phyloP scores from a whole-genome alignment of 208 protist genomes.

The Leishmania lainsoni region DNA sequence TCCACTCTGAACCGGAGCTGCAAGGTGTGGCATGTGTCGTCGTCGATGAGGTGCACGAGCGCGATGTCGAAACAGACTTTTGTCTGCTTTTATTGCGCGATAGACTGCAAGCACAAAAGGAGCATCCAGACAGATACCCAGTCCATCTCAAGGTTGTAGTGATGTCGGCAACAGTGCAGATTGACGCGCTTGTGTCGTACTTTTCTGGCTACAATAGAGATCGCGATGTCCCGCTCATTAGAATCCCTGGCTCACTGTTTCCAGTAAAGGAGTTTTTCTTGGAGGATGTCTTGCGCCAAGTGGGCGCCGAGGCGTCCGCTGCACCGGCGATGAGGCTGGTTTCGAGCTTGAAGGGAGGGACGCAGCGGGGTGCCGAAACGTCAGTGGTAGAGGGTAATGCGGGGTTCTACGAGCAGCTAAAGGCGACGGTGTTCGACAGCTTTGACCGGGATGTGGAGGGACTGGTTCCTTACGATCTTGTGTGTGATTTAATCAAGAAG shows the following conservation, averaged over 20 bases:
- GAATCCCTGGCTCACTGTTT: slow-evolving; percentile 85
- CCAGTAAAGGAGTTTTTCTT: slow-evolving; percentile 86
- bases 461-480: slow-evolving; percentile 74
- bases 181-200: slow-evolving; percentile 74
- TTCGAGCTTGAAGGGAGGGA: slow-evolving; percentile 5
- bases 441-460: slow-evolving; percentile 57
- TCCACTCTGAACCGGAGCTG: slow-evolving; percentile 93
- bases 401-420: slow-evolving; percentile 60
- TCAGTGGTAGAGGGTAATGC: slow-evolving; percentile 11
- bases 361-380: not conserved
- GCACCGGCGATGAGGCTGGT: slow-evolving; percentile 43
- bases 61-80: slow-evolving; percentile 87
- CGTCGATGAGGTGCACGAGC: slow-evolving; percentile 91
- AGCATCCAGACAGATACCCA: slow-evolving; percentile 40
- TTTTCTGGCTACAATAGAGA: slow-evolving; percentile 46
- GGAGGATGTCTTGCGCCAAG: slow-evolving; percentile 76
- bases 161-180: slow-evolving; percentile 95
- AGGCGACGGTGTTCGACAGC: slow-evolving; percentile 55
- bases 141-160: slow-evolving; percentile 96
- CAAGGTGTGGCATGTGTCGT: slow-evolving; percentile 79
- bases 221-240: slow-evolving; percentile 56
- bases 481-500: slow-evolving; percentile 64
- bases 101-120: slow-evolving; percentile 53
- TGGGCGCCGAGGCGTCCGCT: slow-evolving; percentile 33
- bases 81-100: slow-evolving; percentile 78